Base-by-base conservation (phyloP, 2,329 filamentous ascomycete species). In the Akanthomyces muscarius region DNA sequence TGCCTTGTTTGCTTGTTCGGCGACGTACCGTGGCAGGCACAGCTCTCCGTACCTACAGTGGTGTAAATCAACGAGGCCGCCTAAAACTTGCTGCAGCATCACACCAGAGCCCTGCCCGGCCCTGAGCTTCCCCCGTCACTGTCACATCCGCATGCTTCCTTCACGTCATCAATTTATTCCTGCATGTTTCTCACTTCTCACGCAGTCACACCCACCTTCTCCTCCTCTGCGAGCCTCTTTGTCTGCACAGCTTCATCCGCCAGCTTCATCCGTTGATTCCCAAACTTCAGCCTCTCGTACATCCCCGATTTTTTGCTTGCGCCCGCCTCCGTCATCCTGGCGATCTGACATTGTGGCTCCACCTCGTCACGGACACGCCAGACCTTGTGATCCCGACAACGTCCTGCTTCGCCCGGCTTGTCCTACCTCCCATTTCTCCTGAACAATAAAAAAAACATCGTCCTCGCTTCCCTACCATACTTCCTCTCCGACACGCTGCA, bases 151-250 rank as follows among this genome's bases (percentile, higher is more conserved):
- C 54, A 28, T 50, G 53, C 50, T 50, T 61, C 50, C 58, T 61
- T 61, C 58, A 61, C 58, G 58, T 61, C 58, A 61, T 61, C 58
- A 61, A 61, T 61, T 53, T 61, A 54, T 54, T 53, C 48, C 58
- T 61, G 58, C 58, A 53, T 16, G n/a, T 30, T 45, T 61, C 36
- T 30, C 42, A 41, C 42, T 42, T 59, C 23, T 51, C 47, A 14
- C 50, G 44, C 42, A 8, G 51, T 45, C n/a, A 25, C 47, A 45
- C 57, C 36, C 48, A 54, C 58, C 6, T 45, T 16, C n/a, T 45
- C 41, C 13, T 59, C 41, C 33, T 28, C 36, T 28, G 18, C 33
- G 48, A 61, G 41, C 28, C 38, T 36, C 25, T 1, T 53, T 25
- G 1, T 61, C 18, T n/a, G 5, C 38, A 13, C 25, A 51, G 36